Evolutionary conservation across 495 filamentous ascomycete genomes (phyloP), one percentile per base, ranked within the genome.

Genomic region (Apiosordaria backusii): DNA sequence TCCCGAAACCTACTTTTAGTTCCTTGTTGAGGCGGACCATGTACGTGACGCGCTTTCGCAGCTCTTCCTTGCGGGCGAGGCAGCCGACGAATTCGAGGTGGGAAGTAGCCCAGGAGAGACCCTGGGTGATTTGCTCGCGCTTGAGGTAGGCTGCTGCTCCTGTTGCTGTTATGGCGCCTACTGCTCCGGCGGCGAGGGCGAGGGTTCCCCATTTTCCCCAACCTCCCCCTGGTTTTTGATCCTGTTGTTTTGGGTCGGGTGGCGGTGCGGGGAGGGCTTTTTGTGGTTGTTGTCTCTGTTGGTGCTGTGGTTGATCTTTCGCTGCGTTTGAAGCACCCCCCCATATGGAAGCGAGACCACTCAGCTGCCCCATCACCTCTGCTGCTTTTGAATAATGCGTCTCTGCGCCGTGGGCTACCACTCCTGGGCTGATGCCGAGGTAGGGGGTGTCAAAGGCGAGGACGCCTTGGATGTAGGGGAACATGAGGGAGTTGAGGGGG

Each of bases 11-110:
- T 29, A 96, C 83, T 7, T 81, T 76, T 0, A 84, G 76, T 62
- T 83, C 78, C 26, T 73, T 72, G 50, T 86, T 81, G 10, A 93
- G 76, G n/a, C 78, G 77, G 16, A 84, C 79, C 72, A 92, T 80
- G 62, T 76, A 78, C 16, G 74, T 75, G 23, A 96, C 79, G 4
- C 95, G 86, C 65, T 83, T 81, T 54, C 86, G 84, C 35, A 98
- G 77, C 68, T 97, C 93, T 62, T 90, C 86, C 9, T 84, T 85
- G 23, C 92, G 87, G 65, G 89, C 88, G 3, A 99, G 83, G 72
- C 91, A 94, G 1, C 93, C 93, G 2, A 98, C 89, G 70, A 99
- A 99, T 74, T 93, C 92, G n/a, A 99, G 87, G 79, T 99, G 96
- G 18, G 90, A 92, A 10, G 88, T 87, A 18, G 90, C 90, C 93